A percentile compares a stretch with the other conserved stretches of the same genome.
These are phyloP conservation scores for Phyllostachys edulis DNA, from an alignment of 176 grass and related monocot species.

Conservation along the genomic window DNA sequence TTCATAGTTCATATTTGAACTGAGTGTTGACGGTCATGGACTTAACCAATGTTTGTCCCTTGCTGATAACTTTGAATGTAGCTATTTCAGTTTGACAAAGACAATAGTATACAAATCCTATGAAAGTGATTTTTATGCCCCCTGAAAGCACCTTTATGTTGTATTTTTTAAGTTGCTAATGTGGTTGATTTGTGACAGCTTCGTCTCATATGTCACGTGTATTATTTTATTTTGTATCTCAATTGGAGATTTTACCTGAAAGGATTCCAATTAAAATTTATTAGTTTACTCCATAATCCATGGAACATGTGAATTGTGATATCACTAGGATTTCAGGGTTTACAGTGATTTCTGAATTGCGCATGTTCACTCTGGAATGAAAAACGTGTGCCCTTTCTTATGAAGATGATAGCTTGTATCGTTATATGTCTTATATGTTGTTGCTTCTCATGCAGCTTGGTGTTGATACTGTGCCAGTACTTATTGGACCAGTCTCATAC, in stretches of 20 bases:
- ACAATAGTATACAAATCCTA: not conserved
- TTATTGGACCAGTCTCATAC: slow-evolving; percentile 93
- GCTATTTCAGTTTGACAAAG: not conserved
- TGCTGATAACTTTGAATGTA: not conserved
- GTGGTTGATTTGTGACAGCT: not conserved
- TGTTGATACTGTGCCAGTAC: slow-evolving; percentile 73
- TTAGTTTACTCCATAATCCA: not conserved
- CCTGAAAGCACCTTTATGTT: not conserved
- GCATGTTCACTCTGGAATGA: not conserved
- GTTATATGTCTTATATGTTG: not conserved
- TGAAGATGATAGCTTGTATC: not conserved
- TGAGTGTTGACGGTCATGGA: not conserved
- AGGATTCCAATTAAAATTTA: not conserved
- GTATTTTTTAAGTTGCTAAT: not conserved
- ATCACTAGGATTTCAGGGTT: not conserved
- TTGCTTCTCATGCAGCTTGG: slow-evolving; percentile 59
- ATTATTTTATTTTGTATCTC: not conserved
- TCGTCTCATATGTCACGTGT: not conserved
- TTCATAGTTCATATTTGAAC: not conserved
- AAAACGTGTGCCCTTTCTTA: not conserved
- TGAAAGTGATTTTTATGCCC: not conserved
- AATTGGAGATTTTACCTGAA: not conserved
- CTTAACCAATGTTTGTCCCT: too few species aligned
- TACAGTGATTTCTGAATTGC: not conserved
- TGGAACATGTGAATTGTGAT: not conserved